These are phyloP conservation scores for Azolla pinnata DNA, from an alignment of 75 land plant genomes.

Conservation along the genomic window DNA sequence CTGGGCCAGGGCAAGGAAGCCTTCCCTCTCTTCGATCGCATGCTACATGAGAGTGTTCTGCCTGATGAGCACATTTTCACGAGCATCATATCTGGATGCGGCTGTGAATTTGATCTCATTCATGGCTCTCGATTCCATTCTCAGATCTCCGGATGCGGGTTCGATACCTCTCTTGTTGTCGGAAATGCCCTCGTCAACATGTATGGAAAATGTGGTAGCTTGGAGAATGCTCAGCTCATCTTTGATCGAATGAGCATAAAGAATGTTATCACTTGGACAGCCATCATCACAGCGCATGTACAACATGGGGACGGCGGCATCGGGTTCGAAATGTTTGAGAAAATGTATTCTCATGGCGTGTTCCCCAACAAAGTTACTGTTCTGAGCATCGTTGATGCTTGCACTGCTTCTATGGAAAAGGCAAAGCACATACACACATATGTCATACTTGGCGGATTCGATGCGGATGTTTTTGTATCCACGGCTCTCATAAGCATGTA, in stretches of 20 bases:
- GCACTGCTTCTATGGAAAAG: slow-evolving; percentile 5
- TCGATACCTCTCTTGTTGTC: slow-evolving; percentile 28
- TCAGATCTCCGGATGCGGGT: slow-evolving; percentile 26
- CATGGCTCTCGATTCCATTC: slow-evolving; percentile 43
- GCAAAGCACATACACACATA: slow-evolving; percentile 18
- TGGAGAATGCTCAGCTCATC: slow-evolving; percentile 7
- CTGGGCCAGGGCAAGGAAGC: slow-evolving; percentile 14
- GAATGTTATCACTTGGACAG: slow-evolving; percentile 11
- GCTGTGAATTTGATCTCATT: slow-evolving; percentile 20
- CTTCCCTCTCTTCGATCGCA: slow-evolving; percentile 28
- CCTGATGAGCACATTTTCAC: slow-evolving; percentile 43
- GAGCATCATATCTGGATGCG: slow-evolving; percentile 45
- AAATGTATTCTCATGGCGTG: background rate
- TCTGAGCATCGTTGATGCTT: slow-evolving; percentile 17
- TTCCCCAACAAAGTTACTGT: slow-evolving; percentile 8
- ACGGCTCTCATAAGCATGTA: slow-evolving; percentile 22
- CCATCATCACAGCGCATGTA: slow-evolving; percentile 8
- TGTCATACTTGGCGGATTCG: slow-evolving; percentile 18
- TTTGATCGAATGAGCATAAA: background rate
- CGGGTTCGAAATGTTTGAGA: slow-evolving; percentile 3
- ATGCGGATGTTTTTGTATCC: slow-evolving; percentile 14
- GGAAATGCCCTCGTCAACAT: slow-evolving; percentile 44
- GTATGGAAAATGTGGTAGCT: slow-evolving; percentile 13
- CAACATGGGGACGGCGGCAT: background rate
- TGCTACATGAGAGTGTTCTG: slow-evolving; percentile 33